Conservation (phyloP, 257 asterid genomes). For the Echium plantagineum region DNA sequence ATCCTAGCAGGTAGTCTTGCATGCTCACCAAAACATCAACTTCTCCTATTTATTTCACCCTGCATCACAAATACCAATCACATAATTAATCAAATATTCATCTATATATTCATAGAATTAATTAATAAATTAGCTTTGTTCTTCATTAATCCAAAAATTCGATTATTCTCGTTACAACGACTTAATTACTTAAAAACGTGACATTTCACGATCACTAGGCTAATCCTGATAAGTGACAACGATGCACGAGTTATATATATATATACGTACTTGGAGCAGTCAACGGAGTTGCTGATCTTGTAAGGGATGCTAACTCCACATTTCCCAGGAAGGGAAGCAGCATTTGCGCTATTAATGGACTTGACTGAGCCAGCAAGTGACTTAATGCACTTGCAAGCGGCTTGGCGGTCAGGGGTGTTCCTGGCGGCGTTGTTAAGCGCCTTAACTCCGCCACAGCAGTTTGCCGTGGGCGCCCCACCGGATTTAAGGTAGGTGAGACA, state of each 20-base stretch:
- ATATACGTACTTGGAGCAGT: constrained; percentile 36
- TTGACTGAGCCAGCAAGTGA: background rate
- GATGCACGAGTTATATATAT: too few relatives aligned
- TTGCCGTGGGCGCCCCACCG: background rate
- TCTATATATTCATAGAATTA: too few relatives aligned
- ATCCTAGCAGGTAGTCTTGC: background rate
- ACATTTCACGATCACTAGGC: too few relatives aligned
- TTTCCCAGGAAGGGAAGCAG: constrained; percentile 13
- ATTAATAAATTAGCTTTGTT: too few relatives aligned
- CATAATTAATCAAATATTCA: too few relatives aligned
- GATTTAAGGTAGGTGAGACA: background rate
- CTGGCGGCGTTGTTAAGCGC: background rate
- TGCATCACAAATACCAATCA: background rate
- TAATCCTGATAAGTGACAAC: too few relatives aligned
- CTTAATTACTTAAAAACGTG: too few relatives aligned
- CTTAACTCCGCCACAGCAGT: constrained; percentile 13
- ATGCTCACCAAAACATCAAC: background rate
- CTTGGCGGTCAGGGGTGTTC: constrained; percentile 13
- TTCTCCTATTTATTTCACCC: background rate
- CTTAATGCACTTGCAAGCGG: constrained; percentile 17
- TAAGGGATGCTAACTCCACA: constrained; percentile 36
- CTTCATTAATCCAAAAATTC: too few relatives aligned
- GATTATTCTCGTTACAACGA: too few relatives aligned
- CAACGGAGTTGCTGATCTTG: constrained; percentile 26
- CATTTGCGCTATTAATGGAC: constrained; percentile 3